Conservation (phyloP, 2,329 filamentous ascomycete species). For the Hypoxylon sp. region DNA sequence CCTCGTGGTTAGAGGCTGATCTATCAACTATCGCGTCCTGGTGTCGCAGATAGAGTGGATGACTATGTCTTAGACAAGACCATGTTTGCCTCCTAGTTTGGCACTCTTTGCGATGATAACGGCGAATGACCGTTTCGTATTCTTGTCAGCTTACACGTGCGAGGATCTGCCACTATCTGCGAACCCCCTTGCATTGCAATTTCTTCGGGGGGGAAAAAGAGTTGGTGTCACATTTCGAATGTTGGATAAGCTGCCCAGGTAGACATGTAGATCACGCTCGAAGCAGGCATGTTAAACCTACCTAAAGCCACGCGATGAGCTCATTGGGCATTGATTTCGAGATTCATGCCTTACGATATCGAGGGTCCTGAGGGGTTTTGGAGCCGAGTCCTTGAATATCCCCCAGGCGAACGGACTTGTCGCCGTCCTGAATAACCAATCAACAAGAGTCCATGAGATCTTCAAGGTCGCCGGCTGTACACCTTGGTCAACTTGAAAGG, state of each 20-base stretch:
- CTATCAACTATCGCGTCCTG: constrained; percentile 13
- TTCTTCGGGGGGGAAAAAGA: constrained; percentile 13
- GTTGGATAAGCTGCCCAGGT: not conserved
- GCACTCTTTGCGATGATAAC: constrained; percentile 2
- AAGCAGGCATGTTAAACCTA: constrained; percentile 5
- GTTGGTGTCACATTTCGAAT: constrained; percentile 4
- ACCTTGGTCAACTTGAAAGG: constrained; percentile 19
- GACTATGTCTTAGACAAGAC: constrained; percentile 14
- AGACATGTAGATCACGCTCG: constrained; percentile 20
- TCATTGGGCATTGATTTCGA: constrained; percentile 35
- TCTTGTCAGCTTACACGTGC: constrained; percentile 30
- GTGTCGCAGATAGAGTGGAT: constrained; percentile 7
- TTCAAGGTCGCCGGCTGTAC: constrained; percentile 11
- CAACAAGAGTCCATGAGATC: constrained; percentile 14
- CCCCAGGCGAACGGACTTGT: constrained; percentile 24
- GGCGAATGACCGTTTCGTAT: constrained; percentile 11
- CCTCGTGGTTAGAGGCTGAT: constrained; percentile 24
- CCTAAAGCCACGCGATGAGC: not conserved
- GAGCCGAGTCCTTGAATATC: not conserved
- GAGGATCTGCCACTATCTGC: constrained; percentile 23
- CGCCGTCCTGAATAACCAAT: constrained; percentile 29
- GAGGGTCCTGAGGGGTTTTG: constrained; percentile 16
- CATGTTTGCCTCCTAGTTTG: constrained; percentile 10
- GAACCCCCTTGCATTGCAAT: constrained; percentile 34
- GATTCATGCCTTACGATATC: constrained; percentile 31